These are phyloP conservation scores for Aspergillus sp. DNA, from an alignment of 2,329 filamentous ascomycete genomes.

Conservation along the genomic window DNA sequence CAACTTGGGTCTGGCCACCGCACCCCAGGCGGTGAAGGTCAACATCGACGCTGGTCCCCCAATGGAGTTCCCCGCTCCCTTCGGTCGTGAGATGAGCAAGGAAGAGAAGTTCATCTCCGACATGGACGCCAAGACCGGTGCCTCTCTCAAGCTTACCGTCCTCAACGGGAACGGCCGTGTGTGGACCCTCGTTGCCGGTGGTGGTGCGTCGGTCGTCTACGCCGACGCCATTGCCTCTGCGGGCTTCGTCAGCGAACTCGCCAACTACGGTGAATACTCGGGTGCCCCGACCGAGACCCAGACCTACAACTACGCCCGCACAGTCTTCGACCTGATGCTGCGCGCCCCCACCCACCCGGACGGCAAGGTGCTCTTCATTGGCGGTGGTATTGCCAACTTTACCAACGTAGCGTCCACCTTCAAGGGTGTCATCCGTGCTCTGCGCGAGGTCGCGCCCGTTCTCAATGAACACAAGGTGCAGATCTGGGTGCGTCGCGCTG, in stretches of 20 bases:
- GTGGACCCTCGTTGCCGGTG: slow-evolving; percentile 97
- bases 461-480: slow-evolving; percentile 94
- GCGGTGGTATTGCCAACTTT: slow-evolving; percentile 99
- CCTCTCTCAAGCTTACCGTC: slow-evolving; percentile 95
- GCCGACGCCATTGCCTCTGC: slow-evolving; percentile 96
- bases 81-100: slow-evolving; percentile 96
- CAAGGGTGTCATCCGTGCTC: slow-evolving; percentile 97
- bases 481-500: slow-evolving; percentile 87
- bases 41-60: slow-evolving; percentile 93
- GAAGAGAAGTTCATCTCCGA: slow-evolving; percentile 99
- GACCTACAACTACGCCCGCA: slow-evolving; percentile 97
- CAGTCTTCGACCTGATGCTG: slow-evolving; percentile 94
- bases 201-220: slow-evolving; percentile 98
- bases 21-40: slow-evolving; percentile 62
- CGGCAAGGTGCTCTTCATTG: slow-evolving; percentile 98
- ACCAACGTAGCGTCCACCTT: slow-evolving; percentile 99
- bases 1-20: slow-evolving; percentile 71
- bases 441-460: slow-evolving; percentile 77
- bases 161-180: slow-evolving; percentile 86
- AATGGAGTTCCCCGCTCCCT: slow-evolving; percentile 98
- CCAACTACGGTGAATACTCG: slow-evolving; percentile 99
- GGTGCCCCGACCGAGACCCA: slow-evolving; percentile 97
- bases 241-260: slow-evolving; percentile 89
- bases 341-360: slow-evolving; percentile 74
- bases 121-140: slow-evolving; percentile 98